phyloP scores from a whole-genome alignment of 1,284 basidiomycete genomes.

The Vanrija sp. region DNA sequence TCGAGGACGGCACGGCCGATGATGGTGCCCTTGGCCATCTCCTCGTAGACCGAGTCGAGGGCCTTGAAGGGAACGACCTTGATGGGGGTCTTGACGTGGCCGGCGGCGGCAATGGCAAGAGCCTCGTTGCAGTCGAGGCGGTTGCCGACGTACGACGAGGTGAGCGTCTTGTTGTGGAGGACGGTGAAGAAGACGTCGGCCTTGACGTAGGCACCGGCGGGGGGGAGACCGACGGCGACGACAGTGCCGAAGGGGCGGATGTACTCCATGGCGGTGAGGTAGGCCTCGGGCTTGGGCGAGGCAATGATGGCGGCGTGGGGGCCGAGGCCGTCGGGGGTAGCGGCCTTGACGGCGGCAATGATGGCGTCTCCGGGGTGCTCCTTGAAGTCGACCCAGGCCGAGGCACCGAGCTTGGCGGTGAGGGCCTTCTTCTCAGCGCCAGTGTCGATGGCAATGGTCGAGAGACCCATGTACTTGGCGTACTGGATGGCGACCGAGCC shows the following conservation, averaged over 20 bases:
- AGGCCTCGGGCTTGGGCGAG: slow-evolving; percentile 54
- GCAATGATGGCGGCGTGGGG: slow-evolving; percentile 72
- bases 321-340: slow-evolving; percentile 63
- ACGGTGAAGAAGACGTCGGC: slow-evolving; percentile 69
- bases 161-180: slow-evolving; percentile 64
- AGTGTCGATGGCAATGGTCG: slow-evolving; percentile 72
- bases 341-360: slow-evolving; percentile 49
- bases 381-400: slow-evolving; percentile 75
- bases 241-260: slow-evolving; percentile 60
- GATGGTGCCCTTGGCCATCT: slow-evolving; percentile 57
- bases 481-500: slow-evolving; percentile 65
- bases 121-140: slow-evolving; percentile 70
- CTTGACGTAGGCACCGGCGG: slow-evolving; percentile 50
- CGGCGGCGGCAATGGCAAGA: slow-evolving; percentile 63
- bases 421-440: slow-evolving; percentile 72
- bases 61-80: slow-evolving; percentile 54
- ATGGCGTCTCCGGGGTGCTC: slow-evolving; percentile 33
- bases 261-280: slow-evolving; percentile 66
- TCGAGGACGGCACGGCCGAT: slow-evolving; percentile 64
- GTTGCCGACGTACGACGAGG: slow-evolving; percentile 71
- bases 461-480: slow-evolving; percentile 67
- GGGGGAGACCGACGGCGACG: slow-evolving; percentile 71
- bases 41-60: slow-evolving; percentile 60
- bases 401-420: slow-evolving; percentile 65
- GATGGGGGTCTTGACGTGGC: slow-evolving; percentile 63